Percentiles rank a stretch among this genome's conserved stretches.
Evolutionary conservation across 1,139 yeast species (phyloP).

Genomic region (Yamadazyma taylorii): DNA sequence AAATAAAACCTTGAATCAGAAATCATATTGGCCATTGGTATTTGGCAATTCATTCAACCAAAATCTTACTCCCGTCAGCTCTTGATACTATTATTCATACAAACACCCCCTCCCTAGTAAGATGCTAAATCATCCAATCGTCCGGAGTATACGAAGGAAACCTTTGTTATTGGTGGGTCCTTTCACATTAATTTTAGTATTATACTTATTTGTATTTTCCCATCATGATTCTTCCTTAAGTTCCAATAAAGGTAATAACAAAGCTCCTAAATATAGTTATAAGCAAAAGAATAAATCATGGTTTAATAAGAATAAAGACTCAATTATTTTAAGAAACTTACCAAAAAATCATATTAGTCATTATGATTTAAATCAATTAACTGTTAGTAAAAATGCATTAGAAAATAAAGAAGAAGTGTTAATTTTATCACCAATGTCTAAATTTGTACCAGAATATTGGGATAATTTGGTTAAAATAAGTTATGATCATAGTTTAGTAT

Average conservation of each 20-base stretch:
- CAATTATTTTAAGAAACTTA: conserved; percentile 56
- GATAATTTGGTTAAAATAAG: conserved; percentile 67
- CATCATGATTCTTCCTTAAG: conserved; percentile 21
- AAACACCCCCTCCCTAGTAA: no score
- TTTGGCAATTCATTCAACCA: no score
- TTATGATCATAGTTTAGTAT: conserved; percentile 83
- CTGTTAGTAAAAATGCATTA: conserved; percentile 67
- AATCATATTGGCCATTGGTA: not conserved
- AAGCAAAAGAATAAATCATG: conserved; percentile 48
- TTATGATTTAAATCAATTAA: conserved; percentile 76
- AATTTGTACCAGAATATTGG: conserved; percentile 86
- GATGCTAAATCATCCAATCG: conserved; percentile 12
- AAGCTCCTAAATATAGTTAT: conserved; percentile 46
- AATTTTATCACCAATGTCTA: conserved; percentile 84
- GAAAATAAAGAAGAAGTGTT: conserved; percentile 78
- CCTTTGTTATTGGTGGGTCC: conserved; percentile 52
- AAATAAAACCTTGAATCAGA: not conserved
- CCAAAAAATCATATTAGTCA: conserved; percentile 83
- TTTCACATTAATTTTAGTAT: conserved; percentile 37
- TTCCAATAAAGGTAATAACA: conserved; percentile 5
- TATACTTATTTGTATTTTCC: conserved; percentile 45
- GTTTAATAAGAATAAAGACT: conserved; percentile 44
- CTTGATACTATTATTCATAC: no score
- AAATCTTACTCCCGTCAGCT: no score
- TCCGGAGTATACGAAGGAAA: conserved; percentile 61